These are phyloP conservation scores for Coemansia sp. DNA, from an alignment of 192 early-diverging fungal genomes.

Conservation along the genomic window DNA sequence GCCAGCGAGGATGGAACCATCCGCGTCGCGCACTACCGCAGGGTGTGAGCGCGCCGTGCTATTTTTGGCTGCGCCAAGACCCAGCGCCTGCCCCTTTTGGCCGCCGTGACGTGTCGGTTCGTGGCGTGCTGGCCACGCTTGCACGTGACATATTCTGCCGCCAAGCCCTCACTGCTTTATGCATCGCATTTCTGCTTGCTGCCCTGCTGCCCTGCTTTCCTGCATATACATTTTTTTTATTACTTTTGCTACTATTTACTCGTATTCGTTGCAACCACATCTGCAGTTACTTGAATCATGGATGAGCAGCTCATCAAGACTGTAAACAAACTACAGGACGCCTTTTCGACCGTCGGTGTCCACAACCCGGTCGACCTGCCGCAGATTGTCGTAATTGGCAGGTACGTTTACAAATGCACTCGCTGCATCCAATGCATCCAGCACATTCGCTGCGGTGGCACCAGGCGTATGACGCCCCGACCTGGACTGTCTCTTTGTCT, in stretches of 20 bases:
- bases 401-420: constrained; percentile 24
- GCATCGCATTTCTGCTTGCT: neutral
- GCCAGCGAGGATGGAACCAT: constrained; percentile 51
- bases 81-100: too few relatives aligned
- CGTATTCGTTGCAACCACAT: neutral
- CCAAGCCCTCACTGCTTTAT: neutral
- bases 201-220: too few relatives aligned
- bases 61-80: neutral
- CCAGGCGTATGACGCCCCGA: neutral
- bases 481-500: neutral
- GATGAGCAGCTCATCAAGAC: constrained; percentile 59
- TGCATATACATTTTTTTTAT: too few relatives aligned
- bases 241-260: neutral
- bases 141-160: neutral
- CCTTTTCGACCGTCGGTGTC: constrained; percentile 83
- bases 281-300: constrained; percentile 27
- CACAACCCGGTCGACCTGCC: constrained; percentile 87
- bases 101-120: too few relatives aligned
- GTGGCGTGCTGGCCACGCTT: too few relatives aligned
- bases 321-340: constrained; percentile 86
- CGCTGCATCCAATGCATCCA: too few relatives aligned
- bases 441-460: too few relatives aligned
- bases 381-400: constrained; percentile 82
- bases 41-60: too few relatives aligned
- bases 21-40: constrained; percentile 42